Evolutionary conservation across 2,329 filamentous ascomycete species (phyloP).

Genomic region (Aspergillus pseudotamarii): DNA sequence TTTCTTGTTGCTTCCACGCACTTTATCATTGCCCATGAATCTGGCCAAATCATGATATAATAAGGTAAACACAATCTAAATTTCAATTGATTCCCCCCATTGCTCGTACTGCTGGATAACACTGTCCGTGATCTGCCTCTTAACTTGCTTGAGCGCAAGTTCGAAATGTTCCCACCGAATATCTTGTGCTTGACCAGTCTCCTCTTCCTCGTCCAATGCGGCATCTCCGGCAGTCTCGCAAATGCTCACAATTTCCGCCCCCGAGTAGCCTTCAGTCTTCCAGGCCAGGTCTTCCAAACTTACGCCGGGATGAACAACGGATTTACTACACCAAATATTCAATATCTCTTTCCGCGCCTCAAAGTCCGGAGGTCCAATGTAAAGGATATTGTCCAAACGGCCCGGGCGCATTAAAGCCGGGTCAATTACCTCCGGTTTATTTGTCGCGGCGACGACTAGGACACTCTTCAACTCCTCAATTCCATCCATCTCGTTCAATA

Average conservation of each 20-base stretch:
- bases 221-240: constrained; percentile 55
- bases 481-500: constrained; percentile 94
- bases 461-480: constrained; percentile 84
- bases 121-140: constrained; percentile 61
- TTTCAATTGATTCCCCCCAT: constrained; percentile 47
- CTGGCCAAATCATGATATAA: neutral
- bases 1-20: neutral
- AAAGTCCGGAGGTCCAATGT: constrained; percentile 78
- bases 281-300: constrained; percentile 65
- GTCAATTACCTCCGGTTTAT: constrained; percentile 84
- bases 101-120: constrained; percentile 62
- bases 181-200: constrained; percentile 39
- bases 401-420: constrained; percentile 83
- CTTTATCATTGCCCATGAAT: neutral
- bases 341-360: constrained; percentile 77
- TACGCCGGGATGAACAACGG: constrained; percentile 65
- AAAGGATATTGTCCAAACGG: constrained; percentile 80
- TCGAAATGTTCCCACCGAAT: constrained; percentile 50
- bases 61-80: constrained; percentile 5
- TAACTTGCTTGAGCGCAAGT: constrained; percentile 48
- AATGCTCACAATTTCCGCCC: constrained; percentile 75
- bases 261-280: constrained; percentile 75
- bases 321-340: constrained; percentile 64
- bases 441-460: constrained; percentile 86
- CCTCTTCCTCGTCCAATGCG: constrained; percentile 55